phyloP scores from a whole-genome alignment of 805 yeast species.

The Hanseniaspora guilliermondii region DNA sequence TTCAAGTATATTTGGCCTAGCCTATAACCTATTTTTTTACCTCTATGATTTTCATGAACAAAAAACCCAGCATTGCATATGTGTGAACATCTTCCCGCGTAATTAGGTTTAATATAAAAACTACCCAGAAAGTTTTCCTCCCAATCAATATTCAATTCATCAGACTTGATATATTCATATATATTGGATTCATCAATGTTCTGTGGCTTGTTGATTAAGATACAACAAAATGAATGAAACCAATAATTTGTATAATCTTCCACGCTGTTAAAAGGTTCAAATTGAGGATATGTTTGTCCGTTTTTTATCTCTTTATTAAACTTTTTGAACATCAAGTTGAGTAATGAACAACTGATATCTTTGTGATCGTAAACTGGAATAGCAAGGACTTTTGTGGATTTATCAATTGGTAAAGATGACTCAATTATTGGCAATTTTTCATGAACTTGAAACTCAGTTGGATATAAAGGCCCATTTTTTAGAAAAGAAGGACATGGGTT shows the following conservation, averaged over 20 bases:
- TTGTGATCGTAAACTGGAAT: slow-evolving; percentile 41
- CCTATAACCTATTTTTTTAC: slow-evolving; percentile 55
- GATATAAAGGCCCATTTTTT: slow-evolving; percentile 27
- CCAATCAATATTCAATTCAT: slow-evolving; percentile 29
- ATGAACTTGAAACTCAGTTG: slow-evolving; percentile 21
- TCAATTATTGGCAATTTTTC: slow-evolving; percentile 30
- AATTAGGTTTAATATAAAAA: slow-evolving; percentile 76
- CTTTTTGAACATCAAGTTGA: slow-evolving; percentile 36
- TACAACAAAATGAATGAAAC: slow-evolving; percentile 54
- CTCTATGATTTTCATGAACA: slow-evolving; percentile 49
- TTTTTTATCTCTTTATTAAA: slow-evolving; percentile 55
- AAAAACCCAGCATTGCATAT: slow-evolving; percentile 80
- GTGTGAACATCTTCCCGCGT: slow-evolving; percentile 72
- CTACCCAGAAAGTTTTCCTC: slow-evolving; percentile 48
- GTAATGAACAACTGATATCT: slow-evolving; percentile 40
- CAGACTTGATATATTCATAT: slow-evolving; percentile 10
- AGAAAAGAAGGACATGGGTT: slow-evolving; percentile 15
- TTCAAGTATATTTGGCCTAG: slow-evolving; percentile 54
- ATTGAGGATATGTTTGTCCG: slow-evolving; percentile 67
- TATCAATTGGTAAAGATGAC: slow-evolving; percentile 33
- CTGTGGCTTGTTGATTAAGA: slow-evolving; percentile 38
- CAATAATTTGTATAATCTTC: slow-evolving; percentile 53
- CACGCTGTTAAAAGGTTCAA: slow-evolving; percentile 26
- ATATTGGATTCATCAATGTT: not conserved
- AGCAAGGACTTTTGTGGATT: slow-evolving; percentile 41